phyloP scores from a whole-genome alignment of 768 basidiomycete genomes.

The Hydnomerulius pinastri region DNA sequence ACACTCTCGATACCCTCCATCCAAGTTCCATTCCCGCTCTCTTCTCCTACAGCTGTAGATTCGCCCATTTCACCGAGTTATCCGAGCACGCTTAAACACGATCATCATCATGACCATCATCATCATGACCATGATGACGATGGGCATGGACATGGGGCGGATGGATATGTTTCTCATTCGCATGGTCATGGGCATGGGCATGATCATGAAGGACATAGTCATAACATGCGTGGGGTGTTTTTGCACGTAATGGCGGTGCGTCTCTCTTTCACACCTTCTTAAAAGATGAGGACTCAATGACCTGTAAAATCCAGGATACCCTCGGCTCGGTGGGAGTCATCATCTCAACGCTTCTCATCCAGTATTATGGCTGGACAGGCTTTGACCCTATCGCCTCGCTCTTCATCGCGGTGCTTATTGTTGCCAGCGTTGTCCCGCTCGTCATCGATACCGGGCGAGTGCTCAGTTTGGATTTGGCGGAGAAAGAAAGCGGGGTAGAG shows the following conservation, averaged over 20 bases:
- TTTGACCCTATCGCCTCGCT: slow-evolving; percentile 98
- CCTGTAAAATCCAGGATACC: slow-evolving; percentile 64
- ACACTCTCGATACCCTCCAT: slow-evolving; percentile 18
- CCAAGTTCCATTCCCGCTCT: slow-evolving; percentile 27
- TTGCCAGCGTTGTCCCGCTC: slow-evolving; percentile 92
- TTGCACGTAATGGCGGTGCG: slow-evolving; percentile 93
- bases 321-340: slow-evolving; percentile 98
- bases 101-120: slow-evolving; percentile 40
- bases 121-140: slow-evolving; percentile 20
- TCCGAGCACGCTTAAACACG: slow-evolving; percentile 48
- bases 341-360: slow-evolving; percentile 92
- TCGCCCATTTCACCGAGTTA: slow-evolving; percentile 72
- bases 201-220: slow-evolving; percentile 82
- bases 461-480: slow-evolving; percentile 83
- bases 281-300: slow-evolving; percentile 9
- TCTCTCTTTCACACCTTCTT: slow-evolving; percentile 7
- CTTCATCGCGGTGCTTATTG: slow-evolving; percentile 94
- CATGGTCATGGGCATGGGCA: slow-evolving; percentile 55
- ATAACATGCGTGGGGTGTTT: slow-evolving; percentile 99
- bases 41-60: slow-evolving; percentile 24
- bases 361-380: slow-evolving; percentile 97
- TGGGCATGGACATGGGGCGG: no score
- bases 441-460: slow-evolving; percentile 92
- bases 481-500: slow-evolving; percentile 54
- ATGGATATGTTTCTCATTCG: slow-evolving; percentile 51